Evolutionary conservation across 176 grass and related monocot genomes (phyloP), one percentile per base, ranked within the genome.

Genomic region (Musa beccarii): DNA sequence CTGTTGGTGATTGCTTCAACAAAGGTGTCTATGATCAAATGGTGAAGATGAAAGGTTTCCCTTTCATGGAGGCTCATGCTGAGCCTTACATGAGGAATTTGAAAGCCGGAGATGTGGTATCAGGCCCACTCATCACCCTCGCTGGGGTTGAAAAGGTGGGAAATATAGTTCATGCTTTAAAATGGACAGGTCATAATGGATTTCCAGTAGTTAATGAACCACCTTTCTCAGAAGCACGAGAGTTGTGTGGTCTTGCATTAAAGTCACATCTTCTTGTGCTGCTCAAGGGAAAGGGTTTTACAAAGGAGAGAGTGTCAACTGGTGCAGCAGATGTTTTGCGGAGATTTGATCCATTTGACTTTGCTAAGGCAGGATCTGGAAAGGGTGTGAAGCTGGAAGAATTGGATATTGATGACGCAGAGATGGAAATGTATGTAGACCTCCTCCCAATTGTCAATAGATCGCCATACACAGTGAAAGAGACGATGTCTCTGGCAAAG

Each of bases 401-500:
- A 20, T 34, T 92, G 17, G 49, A 78, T 23, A 55, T 92, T 28
- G 72, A 62, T 55, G 82, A 85, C 26, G 86, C 78, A 74, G 86
- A 92, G 56, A 87, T 89, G 86, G 82, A 75, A 28, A 89, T 92
- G 90, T 92, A 78, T 78, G 79, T 92, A 0, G 90, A 92, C 67
- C 84, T 89, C 73, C 86, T 87, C 67, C 86, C 86, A 43, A 83
- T 92, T 70, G 73, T 79, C 68, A 92, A 92, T 68, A 81, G 76
- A 19, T 92, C 86, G 9, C 86, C 90, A 0, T 92, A 92, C 82
- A 85, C 86, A 54, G 79, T 92, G 21, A 28, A 81, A 1, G 90
- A 92, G 76, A 87, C 79, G 57, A 92, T 92, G 90, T 87, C 90
- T 62, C 79, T 92, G 21, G 76, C 74, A 14, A 92, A 92, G 86